Conservation (phyloP, 1,284 basidiomycete genomes). For the Cystobasidiaceae sp. region DNA sequence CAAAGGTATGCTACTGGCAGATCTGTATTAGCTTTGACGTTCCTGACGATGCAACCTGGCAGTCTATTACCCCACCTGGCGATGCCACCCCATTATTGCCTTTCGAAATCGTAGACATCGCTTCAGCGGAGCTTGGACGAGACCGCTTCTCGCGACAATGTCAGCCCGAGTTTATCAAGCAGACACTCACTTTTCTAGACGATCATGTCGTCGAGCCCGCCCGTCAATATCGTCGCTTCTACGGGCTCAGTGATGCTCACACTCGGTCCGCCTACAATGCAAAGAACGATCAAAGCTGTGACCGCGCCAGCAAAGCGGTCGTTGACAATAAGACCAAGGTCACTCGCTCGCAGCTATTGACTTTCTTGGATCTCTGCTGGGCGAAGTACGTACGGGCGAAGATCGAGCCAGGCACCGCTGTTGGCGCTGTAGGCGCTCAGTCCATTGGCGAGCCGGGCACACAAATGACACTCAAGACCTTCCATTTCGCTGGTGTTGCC, state of each 20-base stretch:
- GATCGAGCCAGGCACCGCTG: conserved; percentile 95
- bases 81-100: conserved; percentile 63
- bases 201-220: conserved; percentile 64
- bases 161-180: conserved; percentile 41
- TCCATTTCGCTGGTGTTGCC: conserved; percentile 99
- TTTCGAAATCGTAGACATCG: conserved; percentile 75
- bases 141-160: conserved; percentile 55
- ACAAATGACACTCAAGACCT: conserved; percentile 99
- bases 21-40: too few relatives aligned
- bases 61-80: conserved; percentile 60
- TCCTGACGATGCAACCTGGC: neutral
- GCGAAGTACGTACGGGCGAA: conserved; percentile 87
- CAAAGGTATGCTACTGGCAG: conserved; percentile 67
- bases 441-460: conserved; percentile 99
- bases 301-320: conserved; percentile 45
- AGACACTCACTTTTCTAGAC: conserved; percentile 66
- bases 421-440: conserved; percentile 96
- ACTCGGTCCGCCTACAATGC: conserved; percentile 38
- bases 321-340: conserved; percentile 89
- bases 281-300: neutral
- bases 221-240: conserved; percentile 63
- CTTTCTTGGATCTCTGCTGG: conserved; percentile 83
- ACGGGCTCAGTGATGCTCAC: conserved; percentile 79
- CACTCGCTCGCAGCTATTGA: conserved; percentile 68
- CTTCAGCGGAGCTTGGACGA: conserved; percentile 60